Percentiles rank a stretch among this genome's conserved stretches.
Evolutionary conservation across 129 eudicot genomes (phyloP).

Genomic region (Pulicaria dysenterica): DNA sequence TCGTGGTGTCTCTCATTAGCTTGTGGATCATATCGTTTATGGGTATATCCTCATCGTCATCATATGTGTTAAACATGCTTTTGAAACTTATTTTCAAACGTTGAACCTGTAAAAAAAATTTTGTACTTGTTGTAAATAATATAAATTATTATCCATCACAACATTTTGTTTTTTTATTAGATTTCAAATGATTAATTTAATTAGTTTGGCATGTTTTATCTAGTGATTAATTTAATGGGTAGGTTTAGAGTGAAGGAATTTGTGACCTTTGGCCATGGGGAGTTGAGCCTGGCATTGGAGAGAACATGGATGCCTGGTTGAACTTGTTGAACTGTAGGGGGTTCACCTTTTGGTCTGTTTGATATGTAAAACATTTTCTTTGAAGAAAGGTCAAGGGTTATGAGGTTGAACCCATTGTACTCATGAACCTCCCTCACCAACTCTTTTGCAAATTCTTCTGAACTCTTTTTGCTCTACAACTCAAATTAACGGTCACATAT

Average conservation of each 20-base stretch:
- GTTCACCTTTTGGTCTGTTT: conserved; percentile 68
- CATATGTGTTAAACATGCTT: conserved; percentile 34
- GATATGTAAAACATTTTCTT: conserved; percentile 70
- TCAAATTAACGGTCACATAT: background rate
- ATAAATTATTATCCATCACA: background rate
- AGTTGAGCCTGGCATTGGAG: conserved; percentile 62
- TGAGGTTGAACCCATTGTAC: conserved; percentile 77
- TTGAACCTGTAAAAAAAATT: conserved; percentile 42
- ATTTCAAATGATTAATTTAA: background rate
- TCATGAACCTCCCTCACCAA: conserved; percentile 64
- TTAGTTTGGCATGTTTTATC: background rate
- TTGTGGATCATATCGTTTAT: conserved; percentile 53
- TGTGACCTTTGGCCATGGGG: conserved; percentile 89
- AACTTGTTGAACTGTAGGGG: conserved; percentile 55
- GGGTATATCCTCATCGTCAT: conserved; percentile 44
- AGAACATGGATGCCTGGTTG: conserved; percentile 76
- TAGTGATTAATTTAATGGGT: background rate
- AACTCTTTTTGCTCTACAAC: conserved; percentile 63
- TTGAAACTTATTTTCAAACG: conserved; percentile 48
- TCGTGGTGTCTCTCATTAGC: conserved; percentile 64
- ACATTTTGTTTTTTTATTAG: too few species aligned
- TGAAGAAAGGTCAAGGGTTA: conserved; percentile 60
- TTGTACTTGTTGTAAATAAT: background rate
- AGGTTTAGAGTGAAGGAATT: background rate
- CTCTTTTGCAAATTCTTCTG: conserved; percentile 64